These are phyloP conservation scores for Calonectria leucothoes DNA, from an alignment of 2,329 filamentous ascomycete genomes.

Conservation along the genomic window DNA sequence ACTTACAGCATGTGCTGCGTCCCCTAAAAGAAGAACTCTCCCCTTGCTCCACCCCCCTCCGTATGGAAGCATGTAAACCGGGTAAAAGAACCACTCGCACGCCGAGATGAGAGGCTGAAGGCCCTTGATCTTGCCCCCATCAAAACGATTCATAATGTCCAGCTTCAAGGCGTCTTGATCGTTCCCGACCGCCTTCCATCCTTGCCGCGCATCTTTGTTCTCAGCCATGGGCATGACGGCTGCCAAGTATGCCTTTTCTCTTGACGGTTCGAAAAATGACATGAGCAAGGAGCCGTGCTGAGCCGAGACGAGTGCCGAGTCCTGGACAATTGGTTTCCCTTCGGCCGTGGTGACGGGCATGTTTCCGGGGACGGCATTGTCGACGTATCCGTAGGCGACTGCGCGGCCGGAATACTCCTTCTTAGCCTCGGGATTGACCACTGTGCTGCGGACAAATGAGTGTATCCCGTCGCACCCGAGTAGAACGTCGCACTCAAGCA, in stretches of 20 bases:
- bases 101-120: constrained; percentile 32
- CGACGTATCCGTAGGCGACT: constrained; percentile 37
- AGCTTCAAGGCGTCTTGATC: constrained; percentile 35
- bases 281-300: constrained; percentile 34
- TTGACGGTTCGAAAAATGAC: constrained; percentile 34
- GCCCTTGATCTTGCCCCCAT: constrained; percentile 25
- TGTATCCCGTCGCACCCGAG: constrained; percentile 55
- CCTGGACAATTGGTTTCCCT: constrained; percentile 33
- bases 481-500: constrained; percentile 38
- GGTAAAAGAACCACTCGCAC: constrained; percentile 48
- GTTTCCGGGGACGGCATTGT: neutral
- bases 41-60: constrained; percentile 52
- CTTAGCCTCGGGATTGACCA: constrained; percentile 39
- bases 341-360: constrained; percentile 6
- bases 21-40: constrained; percentile 61
- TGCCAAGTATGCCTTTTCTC: constrained; percentile 29
- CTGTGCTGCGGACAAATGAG: constrained; percentile 45
- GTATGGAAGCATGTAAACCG: constrained; percentile 48
- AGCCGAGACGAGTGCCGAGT: constrained; percentile 36
- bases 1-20: constrained; percentile 64
- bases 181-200: constrained; percentile 35
- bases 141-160: constrained; percentile 27
- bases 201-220: constrained; percentile 36
- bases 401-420: constrained; percentile 49
- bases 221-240: constrained; percentile 37